These are phyloP conservation scores for Pestalotiopsis fici DNA, from an alignment of 2,329 filamentous ascomycete species.

Conservation along the genomic window DNA sequence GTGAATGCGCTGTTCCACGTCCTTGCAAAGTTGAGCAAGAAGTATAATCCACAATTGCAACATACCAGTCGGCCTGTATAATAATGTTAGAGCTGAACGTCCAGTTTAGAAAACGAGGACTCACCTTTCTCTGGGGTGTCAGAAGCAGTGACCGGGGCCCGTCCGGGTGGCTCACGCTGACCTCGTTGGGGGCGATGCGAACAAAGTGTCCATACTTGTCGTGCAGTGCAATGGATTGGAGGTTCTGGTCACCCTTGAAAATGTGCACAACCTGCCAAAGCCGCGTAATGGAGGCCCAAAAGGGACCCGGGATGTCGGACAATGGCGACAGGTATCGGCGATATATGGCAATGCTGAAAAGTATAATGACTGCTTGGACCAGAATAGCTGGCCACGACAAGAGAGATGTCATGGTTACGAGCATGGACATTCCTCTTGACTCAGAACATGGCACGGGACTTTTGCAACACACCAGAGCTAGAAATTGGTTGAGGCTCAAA, in stretches of 20 bases:
- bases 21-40: conserved; percentile 4
- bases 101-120: conserved; percentile 1
- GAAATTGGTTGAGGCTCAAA: not conserved
- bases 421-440: not conserved
- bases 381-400: not conserved
- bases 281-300: conserved; percentile 11
- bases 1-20: conserved; percentile 1
- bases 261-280: conserved; percentile 13
- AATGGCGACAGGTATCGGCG: conserved; percentile 11
- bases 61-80: not conserved
- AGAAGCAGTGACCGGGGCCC: not conserved
- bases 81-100: not conserved
- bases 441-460: not conserved
- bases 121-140: not conserved
- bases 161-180: not conserved
- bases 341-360: conserved; percentile 1
- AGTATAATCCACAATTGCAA: not conserved
- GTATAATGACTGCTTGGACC: conserved; percentile 37
- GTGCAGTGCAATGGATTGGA: conserved; percentile 8
- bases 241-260: conserved; percentile 11
- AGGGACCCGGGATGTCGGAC: conserved; percentile 11
- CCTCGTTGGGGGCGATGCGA: conserved; percentile 3
- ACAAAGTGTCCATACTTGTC: conserved; percentile 11
- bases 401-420: not conserved
- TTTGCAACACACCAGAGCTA: too few species aligned